Evolutionary conservation across 805 yeast species (phyloP), one percentile per base, ranked within the genome.

Genomic region (Candida yuanshanica): DNA sequence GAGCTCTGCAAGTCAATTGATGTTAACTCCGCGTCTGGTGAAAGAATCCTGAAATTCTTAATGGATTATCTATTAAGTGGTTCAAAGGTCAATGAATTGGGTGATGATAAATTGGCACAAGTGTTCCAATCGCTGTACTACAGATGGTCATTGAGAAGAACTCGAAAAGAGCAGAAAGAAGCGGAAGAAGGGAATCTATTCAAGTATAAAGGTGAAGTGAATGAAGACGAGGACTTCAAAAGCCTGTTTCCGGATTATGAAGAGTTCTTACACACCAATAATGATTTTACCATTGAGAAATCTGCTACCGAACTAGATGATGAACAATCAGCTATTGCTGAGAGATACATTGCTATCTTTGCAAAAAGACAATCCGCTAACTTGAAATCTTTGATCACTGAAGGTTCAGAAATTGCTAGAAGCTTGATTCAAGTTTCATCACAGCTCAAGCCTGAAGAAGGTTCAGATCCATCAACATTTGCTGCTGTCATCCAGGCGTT

Each of bases 221-320:
- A 84, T 42, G 74, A 75, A 4, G 96, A 88, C 48, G 78, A 73
- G n/a, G 97, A 90, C 41, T 88, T 90, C 64, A 74, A 66, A 51
- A 56, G 55, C n/a, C 58, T 90, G 64, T 91, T 91, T 72, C 97
- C 97, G 0, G 96, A 88, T 56, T 87, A 77, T 48, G 95, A 85
- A 37, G 85, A 83, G 9, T 73, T 77, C 5, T 56, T 78, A 38
- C 74, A 72, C 21, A 45, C 58, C 13, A 58, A 58, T 2, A 58
- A 54, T 12, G 48, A 56, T n/a, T 36, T 56, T 17, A 37, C 48
- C 6, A 46, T 47, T 2, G 32, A 44, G 12, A 39, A 45, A n/a
- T 44, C 53, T 42, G 49, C 41, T 2, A 40, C 33, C n/a, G 50
- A 54, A n/a, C 55, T 74, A 29, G 79, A 74, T 13, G 76, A 71